Evolutionary conservation across 768 basidiomycete genomes (phyloP), one percentile per base, ranked within the genome.

Genomic region (Xerocomellus amylosporus): DNA sequence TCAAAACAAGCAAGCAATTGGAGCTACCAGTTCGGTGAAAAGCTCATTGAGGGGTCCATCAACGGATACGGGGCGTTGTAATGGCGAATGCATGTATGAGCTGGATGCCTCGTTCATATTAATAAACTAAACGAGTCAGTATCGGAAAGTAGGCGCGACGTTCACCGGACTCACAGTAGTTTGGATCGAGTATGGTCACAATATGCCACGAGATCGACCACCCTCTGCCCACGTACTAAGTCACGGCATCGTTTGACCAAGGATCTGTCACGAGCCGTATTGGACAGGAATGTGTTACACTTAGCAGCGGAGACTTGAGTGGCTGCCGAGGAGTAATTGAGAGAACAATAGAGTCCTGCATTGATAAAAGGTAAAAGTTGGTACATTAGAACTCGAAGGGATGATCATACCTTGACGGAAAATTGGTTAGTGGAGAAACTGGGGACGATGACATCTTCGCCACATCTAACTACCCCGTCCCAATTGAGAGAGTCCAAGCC

Each of bases 191-290:
- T 15, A 24, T 28, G 13, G 22, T 15, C 24, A 20, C 5, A 17
- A 45, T 31, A 24, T 24, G 17, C 31, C 30, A 24, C 28, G 12
- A 19, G 31, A 45, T 44, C 8, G 37, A 19, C 17, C n/a, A 28
- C 31, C 40, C 15, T 36, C 33, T 40, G 2, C 38, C 5, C 17
- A n/a, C 2, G 12, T 49, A 47, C 46, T 56, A 64, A 36, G 40
- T 38, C 20, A 54, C 34, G 10, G 14, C 19, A 19, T 49, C 51
- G 39, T 56, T 51, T n/a, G 67, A 58, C 73, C 76, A 84, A 1
- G 83, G 69, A 56, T 88, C 83, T 2, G 85, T 85, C 36, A 82
- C 83, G 30, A 88, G 64, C 47, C 77, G 74, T 46, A 87, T 80
- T 1, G 83, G 79, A 54, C 82, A 73, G 13, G 72, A 72, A 45